Conservation (phyloP, 208 protist species). For the Wallacemonas collosoma region DNA sequence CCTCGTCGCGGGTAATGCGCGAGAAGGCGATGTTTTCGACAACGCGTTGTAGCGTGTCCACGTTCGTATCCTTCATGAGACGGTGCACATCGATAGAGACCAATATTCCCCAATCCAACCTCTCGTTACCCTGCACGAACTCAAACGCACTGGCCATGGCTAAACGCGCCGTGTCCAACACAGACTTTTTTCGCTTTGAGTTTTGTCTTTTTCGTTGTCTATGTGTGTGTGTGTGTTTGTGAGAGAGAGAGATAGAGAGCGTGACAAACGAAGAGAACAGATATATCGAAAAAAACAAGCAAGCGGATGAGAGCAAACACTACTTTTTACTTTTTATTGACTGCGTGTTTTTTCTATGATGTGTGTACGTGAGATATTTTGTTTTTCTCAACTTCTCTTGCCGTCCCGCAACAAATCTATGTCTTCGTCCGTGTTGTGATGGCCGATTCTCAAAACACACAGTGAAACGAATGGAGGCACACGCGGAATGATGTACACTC, state of each 20-base stretch:
- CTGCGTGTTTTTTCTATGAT: too few species aligned
- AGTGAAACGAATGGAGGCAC: too few species aligned
- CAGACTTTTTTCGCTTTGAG: too few species aligned
- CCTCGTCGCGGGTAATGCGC: conserved; percentile 84
- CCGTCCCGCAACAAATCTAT: too few species aligned
- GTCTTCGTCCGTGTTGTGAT: too few species aligned
- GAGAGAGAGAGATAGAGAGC: background rate
- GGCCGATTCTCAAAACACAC: too few species aligned
- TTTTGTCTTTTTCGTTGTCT: too few species aligned
- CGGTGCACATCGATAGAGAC: conserved; percentile 85
- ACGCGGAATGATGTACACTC: too few species aligned
- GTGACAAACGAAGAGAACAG: too few species aligned
- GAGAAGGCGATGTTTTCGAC: conserved; percentile 91
- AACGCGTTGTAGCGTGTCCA: conserved; percentile 87
- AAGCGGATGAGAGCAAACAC: background rate
- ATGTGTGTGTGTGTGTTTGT: background rate
- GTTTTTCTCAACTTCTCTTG: too few species aligned
- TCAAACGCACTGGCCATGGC: conserved; percentile 45
- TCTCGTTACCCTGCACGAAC: conserved; percentile 84
- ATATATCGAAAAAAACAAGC: background rate
- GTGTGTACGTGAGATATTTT: too few species aligned
- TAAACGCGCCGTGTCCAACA: too few species aligned
- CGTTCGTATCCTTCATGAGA: conserved; percentile 78
- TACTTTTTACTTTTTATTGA: background rate
- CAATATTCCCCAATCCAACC: conserved; percentile 89